Evolutionary conservation across 768 basidiomycete species (phyloP), one percentile per base, ranked within the genome.

Genomic region (Lactarius trivialis): DNA sequence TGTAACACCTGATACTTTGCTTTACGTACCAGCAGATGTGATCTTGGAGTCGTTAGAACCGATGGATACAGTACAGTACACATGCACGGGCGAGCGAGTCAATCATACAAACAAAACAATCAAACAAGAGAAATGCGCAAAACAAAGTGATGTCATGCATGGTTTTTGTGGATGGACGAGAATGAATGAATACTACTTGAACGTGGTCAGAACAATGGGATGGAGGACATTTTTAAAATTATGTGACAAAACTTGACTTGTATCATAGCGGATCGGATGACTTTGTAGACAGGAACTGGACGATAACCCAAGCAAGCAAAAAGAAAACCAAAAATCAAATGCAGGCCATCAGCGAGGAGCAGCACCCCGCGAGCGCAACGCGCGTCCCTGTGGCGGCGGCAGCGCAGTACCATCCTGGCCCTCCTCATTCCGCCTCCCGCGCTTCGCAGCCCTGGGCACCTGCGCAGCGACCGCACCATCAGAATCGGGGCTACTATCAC

Each of bases 351-450:
- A 62, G 17, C 50, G 56, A 9, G 55, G 61, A 4, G 55, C 24
- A 19, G 6, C 45, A 15, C 19, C 50, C 34, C 61, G 56, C 21
- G 61, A 30, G n/a, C 61, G 61, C 45, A 63, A 28, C 57, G 45
- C 37, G 17, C 57, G 51, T 12, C 61, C 32, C 1, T 7, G 39
- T 3, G 61, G 61, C 17, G 51, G 51, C 7, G 45, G 19, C 45
- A 51, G 21, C n/a, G 19, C 50, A 7, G 30, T 36, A 11, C 4
- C 4, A 17, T 52, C 48, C 33, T 52, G 39, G 4, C 32, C 36
- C 0, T 17, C 52, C 30, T 4, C 21, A 6, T 4, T 17, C 15
- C 43, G 56, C 43, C 43, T 15, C 7, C 61, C 61, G 21, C 61
- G 61, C 52, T 63, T 63, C 15, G 57, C 28, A 2, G 45, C 45